Evolutionary conservation across 345 rosid genomes (phyloP).

Genomic region (Cardamine occulta): DNA sequence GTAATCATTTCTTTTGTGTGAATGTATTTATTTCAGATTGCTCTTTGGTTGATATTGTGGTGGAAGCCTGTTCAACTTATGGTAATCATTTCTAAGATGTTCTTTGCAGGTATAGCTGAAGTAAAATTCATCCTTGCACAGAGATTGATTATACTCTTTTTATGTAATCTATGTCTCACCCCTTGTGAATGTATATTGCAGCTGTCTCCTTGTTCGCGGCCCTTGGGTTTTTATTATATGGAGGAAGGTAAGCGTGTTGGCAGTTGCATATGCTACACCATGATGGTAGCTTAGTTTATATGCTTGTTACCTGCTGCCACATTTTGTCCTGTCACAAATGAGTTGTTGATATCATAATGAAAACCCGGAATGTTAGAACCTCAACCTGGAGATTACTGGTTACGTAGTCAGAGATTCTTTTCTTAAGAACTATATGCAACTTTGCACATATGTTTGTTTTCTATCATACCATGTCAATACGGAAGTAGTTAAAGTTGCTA

Average conservation of each 20-base stretch:
- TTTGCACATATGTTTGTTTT: neutral
- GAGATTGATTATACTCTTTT: neutral
- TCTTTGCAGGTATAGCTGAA: constrained; percentile 71
- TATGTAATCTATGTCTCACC: constrained; percentile 13
- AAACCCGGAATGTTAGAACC: neutral
- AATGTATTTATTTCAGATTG: constrained; percentile 55
- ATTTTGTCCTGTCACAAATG: neutral
- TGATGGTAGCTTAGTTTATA: constrained; percentile 10
- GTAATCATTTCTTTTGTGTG: constrained; percentile 8
- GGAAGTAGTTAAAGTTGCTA: neutral
- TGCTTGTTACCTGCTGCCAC: constrained; percentile 12
- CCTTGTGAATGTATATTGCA: constrained; percentile 43
- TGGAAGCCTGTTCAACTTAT: constrained; percentile 68
- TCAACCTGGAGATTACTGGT: neutral
- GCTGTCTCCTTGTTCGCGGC: constrained; percentile 72
- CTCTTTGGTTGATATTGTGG: constrained; percentile 77
- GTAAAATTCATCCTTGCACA: neutral
- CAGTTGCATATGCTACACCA: constrained; percentile 5
- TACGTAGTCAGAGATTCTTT: neutral
- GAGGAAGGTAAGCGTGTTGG: constrained; percentile 64
- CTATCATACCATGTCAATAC: neutral
- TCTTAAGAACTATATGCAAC: neutral
- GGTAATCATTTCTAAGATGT: constrained; percentile 72
- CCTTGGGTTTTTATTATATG: constrained; percentile 73
- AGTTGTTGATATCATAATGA: neutral